Percentiles rank a stretch among this genome's conserved stretches.
Conservation (phyloP, 129 eudicot species). For the Centrapalus pauciflorus region DNA sequence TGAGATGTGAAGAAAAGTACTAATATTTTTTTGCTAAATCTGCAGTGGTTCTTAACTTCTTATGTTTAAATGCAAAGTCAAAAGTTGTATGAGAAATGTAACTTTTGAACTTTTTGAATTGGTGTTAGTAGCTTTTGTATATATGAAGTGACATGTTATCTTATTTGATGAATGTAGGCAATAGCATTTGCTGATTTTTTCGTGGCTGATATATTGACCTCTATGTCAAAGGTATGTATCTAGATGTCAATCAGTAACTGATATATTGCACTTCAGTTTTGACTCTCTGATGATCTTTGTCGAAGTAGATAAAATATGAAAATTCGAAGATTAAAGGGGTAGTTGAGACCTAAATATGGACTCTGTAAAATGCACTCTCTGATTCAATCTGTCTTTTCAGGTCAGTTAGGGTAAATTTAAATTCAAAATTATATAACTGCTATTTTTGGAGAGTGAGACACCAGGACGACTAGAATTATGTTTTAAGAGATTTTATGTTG, state of each 20-base stretch:
- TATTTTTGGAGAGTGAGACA: too few species aligned
- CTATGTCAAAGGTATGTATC: constrained; percentile 93
- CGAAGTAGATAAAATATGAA: too few species aligned
- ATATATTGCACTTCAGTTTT: constrained; percentile 3
- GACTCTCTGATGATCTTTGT: too few species aligned
- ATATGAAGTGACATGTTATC: constrained; percentile 11
- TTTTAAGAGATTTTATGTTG: not conserved
- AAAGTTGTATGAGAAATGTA: constrained; percentile 3
- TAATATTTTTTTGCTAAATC: not conserved
- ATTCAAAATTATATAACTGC: too few species aligned
- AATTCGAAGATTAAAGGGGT: too few species aligned
- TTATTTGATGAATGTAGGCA: constrained; percentile 55
- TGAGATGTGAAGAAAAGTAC: not conserved
- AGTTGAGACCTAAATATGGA: too few species aligned
- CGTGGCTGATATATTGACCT: constrained; percentile 91
- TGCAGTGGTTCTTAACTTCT: not conserved
- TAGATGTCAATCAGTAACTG: not conserved
- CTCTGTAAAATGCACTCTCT: too few species aligned
- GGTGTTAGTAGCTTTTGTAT: not conserved
- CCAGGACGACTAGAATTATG: too few species aligned
- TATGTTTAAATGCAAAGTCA: not conserved
- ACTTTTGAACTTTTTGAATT: not conserved
- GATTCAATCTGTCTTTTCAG: too few species aligned
- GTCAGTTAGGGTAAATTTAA: too few species aligned
- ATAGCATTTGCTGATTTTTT: constrained; percentile 93